phyloP scores from a whole-genome alignment of 1,139 yeast species.

The Zygoascus hellenicus region DNA sequence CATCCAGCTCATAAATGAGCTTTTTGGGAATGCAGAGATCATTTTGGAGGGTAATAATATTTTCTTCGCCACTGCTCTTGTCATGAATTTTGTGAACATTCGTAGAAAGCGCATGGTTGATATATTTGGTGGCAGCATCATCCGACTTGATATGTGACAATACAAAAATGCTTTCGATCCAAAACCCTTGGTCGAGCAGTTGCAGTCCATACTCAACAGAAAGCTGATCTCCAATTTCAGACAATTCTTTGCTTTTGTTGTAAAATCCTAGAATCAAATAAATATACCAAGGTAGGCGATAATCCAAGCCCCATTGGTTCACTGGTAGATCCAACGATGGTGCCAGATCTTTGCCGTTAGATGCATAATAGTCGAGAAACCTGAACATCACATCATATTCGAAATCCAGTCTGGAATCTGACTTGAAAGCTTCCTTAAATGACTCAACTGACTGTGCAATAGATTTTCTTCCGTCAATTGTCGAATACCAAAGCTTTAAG shows the following conservation, averaged over 20 bases:
- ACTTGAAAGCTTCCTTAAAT: slow-evolving; percentile 25
- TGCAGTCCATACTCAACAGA: slow-evolving; percentile 49
- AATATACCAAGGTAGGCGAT: slow-evolving; percentile 52
- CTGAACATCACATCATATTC: slow-evolving; percentile 28
- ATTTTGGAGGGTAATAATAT: slow-evolving; percentile 46
- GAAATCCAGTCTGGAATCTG: slow-evolving; percentile 1
- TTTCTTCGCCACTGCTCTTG: slow-evolving; percentile 30
- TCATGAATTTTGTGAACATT: slow-evolving; percentile 42
- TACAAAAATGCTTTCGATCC: slow-evolving; percentile 59
- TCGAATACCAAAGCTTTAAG: slow-evolving; percentile 56
- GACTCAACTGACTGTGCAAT: slow-evolving; percentile 36
- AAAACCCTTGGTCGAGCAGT: slow-evolving; percentile 43
- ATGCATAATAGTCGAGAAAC: slow-evolving; percentile 41
- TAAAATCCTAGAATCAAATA: slow-evolving; percentile 39
- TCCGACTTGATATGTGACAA: slow-evolving; percentile 49
- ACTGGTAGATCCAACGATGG: slow-evolving; percentile 21
- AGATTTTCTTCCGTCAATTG: slow-evolving; percentile 33
- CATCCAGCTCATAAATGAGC: slow-evolving; percentile 27
- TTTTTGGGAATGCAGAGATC: slow-evolving; percentile 31
- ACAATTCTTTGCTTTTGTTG: slow-evolving; percentile 12
- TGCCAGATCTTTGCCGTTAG: slow-evolving; percentile 15
- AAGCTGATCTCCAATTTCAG: slow-evolving; percentile 41
- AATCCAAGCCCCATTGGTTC: slow-evolving; percentile 25
- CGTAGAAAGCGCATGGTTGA: slow-evolving; percentile 43
- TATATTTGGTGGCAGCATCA: slow-evolving; percentile 36